These are phyloP conservation scores for Trypanosoma platydactyli DNA, from an alignment of 208 protist species.

Conservation along the genomic window DNA sequence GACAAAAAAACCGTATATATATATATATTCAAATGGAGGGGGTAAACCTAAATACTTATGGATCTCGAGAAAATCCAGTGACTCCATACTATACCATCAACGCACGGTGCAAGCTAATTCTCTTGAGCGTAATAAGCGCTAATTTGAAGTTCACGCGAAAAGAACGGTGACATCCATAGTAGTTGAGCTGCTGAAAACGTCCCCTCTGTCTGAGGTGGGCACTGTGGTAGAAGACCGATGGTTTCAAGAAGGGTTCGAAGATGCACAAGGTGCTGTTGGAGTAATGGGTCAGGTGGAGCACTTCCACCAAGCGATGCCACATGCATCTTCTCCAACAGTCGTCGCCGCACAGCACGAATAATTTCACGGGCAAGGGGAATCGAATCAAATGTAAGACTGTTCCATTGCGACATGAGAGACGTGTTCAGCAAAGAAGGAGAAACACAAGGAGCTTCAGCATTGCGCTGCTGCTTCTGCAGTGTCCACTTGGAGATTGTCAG, in stretches of 20 bases:
- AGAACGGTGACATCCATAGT: constrained; percentile 62
- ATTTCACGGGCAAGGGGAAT: constrained; percentile 51
- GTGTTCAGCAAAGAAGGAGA: not conserved
- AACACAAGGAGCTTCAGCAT: not conserved
- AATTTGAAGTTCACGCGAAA: constrained; percentile 33
- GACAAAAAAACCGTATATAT: constrained; percentile 10
- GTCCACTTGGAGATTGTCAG: constrained; percentile 33
- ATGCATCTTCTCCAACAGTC: constrained; percentile 63
- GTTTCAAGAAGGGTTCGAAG: constrained; percentile 11
- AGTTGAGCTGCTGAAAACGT: constrained; percentile 37
- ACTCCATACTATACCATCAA: not conserved
- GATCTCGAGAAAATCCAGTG: constrained; percentile 12
- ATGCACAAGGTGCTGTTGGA: constrained; percentile 30
- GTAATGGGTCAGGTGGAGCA: constrained; percentile 19
- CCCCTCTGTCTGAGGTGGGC: not conserved
- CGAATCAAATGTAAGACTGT: constrained; percentile 69
- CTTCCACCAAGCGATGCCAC: constrained; percentile 1
- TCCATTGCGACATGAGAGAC: constrained; percentile 34
- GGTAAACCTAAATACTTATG: too few relatives aligned
- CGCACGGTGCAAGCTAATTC: constrained; percentile 6
- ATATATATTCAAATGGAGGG: constrained; percentile 16
- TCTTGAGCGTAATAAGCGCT: constrained; percentile 7
- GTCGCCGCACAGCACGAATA: constrained; percentile 44
- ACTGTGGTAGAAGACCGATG: constrained; percentile 13
- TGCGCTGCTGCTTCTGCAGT: constrained; percentile 17